Percentiles rank a stretch among this genome's conserved stretches.
phyloP scores from a whole-genome alignment of 148 eudicot species.

The Camellia granthamiana region DNA sequence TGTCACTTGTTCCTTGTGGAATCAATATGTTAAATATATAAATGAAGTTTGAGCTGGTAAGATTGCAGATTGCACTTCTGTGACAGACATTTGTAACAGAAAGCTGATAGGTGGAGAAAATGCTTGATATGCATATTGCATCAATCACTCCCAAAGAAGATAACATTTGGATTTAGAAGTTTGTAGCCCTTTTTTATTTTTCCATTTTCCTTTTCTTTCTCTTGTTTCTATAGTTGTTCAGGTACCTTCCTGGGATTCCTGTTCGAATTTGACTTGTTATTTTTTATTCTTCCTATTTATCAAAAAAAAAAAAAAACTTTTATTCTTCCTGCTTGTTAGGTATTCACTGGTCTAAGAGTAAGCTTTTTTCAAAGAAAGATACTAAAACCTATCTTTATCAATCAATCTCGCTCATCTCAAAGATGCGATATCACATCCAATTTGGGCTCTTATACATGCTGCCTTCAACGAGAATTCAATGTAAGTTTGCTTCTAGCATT shows the following conservation, averaged over 20 bases:
- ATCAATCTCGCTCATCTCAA: too few species aligned
- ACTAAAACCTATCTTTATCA: too few species aligned
- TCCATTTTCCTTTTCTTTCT: not conserved
- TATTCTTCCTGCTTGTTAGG: slow-evolving; percentile 7
- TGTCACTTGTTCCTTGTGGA: not conserved
- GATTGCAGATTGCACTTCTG: not conserved
- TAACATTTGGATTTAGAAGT: not conserved
- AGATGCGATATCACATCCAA: too few species aligned
- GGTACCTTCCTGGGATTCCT: not conserved
- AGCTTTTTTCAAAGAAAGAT: not conserved
- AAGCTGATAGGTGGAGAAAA: not conserved
- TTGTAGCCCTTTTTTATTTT: not conserved
- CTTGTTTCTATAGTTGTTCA: not conserved
- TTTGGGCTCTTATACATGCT: too few species aligned
- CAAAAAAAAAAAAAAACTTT: not conserved
- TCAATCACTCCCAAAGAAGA: not conserved
- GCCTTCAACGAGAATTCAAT: not conserved
- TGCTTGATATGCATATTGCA: not conserved
- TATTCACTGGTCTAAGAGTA: not conserved
- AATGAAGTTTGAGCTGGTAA: not conserved
- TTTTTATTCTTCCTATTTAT: too few species aligned
- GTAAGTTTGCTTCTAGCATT: not conserved
- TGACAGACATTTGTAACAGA: not conserved
- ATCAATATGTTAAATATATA: not conserved
- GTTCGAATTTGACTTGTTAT: not conserved